Evolutionary conservation across 73 alveolate species (phyloP).

Genomic region (Paramecium tetraurelia): DNA sequence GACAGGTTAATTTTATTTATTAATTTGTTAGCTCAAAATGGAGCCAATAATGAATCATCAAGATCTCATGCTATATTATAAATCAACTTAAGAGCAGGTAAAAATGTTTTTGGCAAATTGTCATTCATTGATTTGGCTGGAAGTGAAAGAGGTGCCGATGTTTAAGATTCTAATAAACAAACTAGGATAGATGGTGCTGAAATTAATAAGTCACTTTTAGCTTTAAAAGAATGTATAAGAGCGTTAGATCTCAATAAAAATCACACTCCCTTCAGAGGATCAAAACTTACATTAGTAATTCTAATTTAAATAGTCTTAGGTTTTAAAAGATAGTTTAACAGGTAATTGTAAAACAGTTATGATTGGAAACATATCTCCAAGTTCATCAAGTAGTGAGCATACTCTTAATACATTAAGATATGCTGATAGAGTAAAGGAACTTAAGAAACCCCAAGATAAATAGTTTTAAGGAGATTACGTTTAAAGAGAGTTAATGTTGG

Average conservation of each 20-base stretch:
- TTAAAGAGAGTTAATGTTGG: constrained; percentile 8
- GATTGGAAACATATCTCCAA: constrained; percentile 99
- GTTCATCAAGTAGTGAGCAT: constrained; percentile 96
- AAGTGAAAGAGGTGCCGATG: constrained; percentile 99
- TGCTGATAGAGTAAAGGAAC: constrained; percentile 99
- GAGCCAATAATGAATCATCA: constrained; percentile 54
- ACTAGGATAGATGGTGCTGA: constrained; percentile 99
- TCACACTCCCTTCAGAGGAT: constrained; percentile 99
- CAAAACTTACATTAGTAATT: constrained; percentile 88
- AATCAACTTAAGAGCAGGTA: constrained; percentile 86
- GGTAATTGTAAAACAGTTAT: constrained; percentile 99
- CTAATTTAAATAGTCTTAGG: constrained; percentile 70
- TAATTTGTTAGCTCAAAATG: constrained; percentile 13
- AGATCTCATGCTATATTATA: constrained; percentile 69
- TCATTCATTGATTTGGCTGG: constrained; percentile 99
- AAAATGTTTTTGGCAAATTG: constrained; percentile 88
- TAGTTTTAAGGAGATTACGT: not conserved
- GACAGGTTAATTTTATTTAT: constrained; percentile 4
- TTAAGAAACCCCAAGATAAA: constrained; percentile 74
- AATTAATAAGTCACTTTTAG: constrained; percentile 97
- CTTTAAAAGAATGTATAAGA: constrained; percentile 98
- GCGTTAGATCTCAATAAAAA: constrained; percentile 96
- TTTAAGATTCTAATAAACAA: constrained; percentile 87
- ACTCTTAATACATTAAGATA: constrained; percentile 98
- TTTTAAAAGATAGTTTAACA: constrained; percentile 92